Conservation (phyloP, 208 protist genomes). For the Porcisia hertigi region DNA sequence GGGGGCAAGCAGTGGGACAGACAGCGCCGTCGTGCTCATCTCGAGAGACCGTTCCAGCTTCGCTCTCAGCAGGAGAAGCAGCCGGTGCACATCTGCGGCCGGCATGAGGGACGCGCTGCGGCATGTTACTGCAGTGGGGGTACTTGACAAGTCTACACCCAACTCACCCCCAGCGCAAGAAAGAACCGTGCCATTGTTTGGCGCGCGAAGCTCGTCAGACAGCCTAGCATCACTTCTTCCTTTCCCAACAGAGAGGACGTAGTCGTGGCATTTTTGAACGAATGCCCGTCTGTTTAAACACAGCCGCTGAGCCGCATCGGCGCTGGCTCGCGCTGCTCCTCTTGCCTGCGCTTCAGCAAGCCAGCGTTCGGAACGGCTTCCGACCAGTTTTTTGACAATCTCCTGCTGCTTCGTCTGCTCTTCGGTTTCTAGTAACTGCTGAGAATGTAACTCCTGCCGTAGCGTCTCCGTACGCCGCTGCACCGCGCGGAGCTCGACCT, state of each 20-base stretch:
- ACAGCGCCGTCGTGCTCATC: neutral
- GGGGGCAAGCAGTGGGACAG: neutral
- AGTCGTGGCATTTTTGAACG: conserved; percentile 1
- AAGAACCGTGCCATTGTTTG: neutral
- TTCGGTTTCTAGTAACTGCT: conserved; percentile 3
- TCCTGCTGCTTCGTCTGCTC: conserved; percentile 15
- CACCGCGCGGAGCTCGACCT: conserved; percentile 21
- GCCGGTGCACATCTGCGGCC: neutral
- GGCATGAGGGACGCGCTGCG: neutral
- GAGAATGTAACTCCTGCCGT: conserved; percentile 3
- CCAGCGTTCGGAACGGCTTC: neutral
- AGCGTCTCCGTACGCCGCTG: conserved; percentile 16
- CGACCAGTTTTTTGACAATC: neutral
- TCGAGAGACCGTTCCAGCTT: conserved; percentile 13
- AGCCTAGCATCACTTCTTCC: neutral
- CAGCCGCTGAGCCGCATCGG: conserved; percentile 2
- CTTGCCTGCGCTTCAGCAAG: conserved; percentile 3
- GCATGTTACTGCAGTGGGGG: neutral
- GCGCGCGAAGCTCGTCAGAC: too few species aligned
- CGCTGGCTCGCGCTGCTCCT: conserved; percentile 4
- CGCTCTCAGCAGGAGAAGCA: conserved; percentile 6
- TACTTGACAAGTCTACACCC: neutral
- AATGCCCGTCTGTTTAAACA: neutral
- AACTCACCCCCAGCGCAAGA: neutral
- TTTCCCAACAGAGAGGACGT: neutral